Evolutionary conservation across 1,284 basidiomycete genomes (phyloP).

Genomic region (Schizophyllum commune): DNA sequence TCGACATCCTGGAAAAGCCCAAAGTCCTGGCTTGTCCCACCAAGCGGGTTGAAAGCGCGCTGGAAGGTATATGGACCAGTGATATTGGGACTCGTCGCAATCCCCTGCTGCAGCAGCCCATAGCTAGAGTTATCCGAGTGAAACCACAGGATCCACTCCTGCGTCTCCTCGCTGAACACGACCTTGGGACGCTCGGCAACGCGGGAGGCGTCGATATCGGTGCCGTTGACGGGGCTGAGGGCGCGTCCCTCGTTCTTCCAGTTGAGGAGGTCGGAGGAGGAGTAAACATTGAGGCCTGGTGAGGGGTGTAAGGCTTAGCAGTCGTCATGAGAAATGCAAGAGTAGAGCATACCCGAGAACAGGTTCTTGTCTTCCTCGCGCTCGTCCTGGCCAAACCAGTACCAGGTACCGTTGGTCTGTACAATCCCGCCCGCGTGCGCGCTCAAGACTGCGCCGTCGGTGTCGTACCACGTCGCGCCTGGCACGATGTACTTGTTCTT

Average conservation of each 20-base stretch:
- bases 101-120: constrained; percentile 16
- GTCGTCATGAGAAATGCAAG: constrained; percentile 30
- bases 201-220: constrained; percentile 16
- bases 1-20: constrained; percentile 17
- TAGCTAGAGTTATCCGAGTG: constrained; percentile 20
- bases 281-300: constrained; percentile 17
- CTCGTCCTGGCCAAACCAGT: constrained; percentile 16
- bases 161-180: constrained; percentile 15
- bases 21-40: constrained; percentile 17
- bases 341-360: constrained; percentile 34
- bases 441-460: constrained; percentile 16
- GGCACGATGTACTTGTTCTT: constrained; percentile 20
- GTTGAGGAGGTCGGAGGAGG: constrained; percentile 18
- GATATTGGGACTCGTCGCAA: constrained; percentile 18
- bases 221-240: constrained; percentile 16
- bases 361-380: constrained; percentile 12
- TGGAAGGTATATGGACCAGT: constrained; percentile 19
- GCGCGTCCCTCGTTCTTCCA: constrained; percentile 20
- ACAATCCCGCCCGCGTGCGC: constrained; percentile 17
- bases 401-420: constrained; percentile 11
- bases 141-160: constrained; percentile 20
- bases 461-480: constrained; percentile 19
- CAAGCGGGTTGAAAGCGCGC: constrained; percentile 15
- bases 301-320: background rate
- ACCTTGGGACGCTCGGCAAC: constrained; percentile 19